Base-by-base conservation (phyloP, 805 yeast species). In the Kurtzmaniella fragi region DNA sequence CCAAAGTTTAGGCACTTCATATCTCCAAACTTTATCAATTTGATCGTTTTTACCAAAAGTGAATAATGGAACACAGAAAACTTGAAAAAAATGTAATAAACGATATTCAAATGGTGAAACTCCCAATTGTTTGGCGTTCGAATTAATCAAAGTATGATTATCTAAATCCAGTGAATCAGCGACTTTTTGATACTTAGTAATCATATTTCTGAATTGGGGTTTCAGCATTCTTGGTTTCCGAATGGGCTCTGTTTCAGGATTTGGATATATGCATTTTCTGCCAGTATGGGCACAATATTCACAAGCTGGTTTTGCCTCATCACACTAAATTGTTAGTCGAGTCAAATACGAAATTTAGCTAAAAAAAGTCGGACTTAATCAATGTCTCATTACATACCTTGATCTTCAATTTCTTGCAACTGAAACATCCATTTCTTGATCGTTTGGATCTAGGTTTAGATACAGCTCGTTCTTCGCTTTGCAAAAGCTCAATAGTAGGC, bases 321-420 rank as follows among this genome's bases (percentile, higher is more conserved):
- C 48, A 42, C 62, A 58, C 55, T 48, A 36, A 11, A 9, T 34
- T 14, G 13, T 37, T 31, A 23, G 31, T 25, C 20, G 7, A 10
- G 9, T n/a, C 11, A 32, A 9, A 5, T 16, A 17, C 5, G 12
- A 31, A 16, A 14, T 17, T 31, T 9, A 8, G 13, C 16, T 5
- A 31, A 31, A 7, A 6, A 7, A 31, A 32, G 12, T n/a, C n/a
- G n/a, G n/a, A n/a, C n/a, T n/a, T n/a, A n/a, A n/a, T n/a, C n/a
- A n/a, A n/a, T n/a, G n/a, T n/a, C n/a, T n/a, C n/a, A n/a, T n/a
- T 29, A 36, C 64, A 23, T 54, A 60, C 64, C 47, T 61, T 61
- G 30, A 61, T 61, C 34, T 52, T 50, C 35, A 61, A 47, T 39
- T 46, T 49, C 41, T 57, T 57, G 43, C 67, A 61, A 44, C 63